phyloP scores from a whole-genome alignment of 2,329 filamentous ascomycete genomes.

The Pseudopyrenochaeta lycopersici region DNA sequence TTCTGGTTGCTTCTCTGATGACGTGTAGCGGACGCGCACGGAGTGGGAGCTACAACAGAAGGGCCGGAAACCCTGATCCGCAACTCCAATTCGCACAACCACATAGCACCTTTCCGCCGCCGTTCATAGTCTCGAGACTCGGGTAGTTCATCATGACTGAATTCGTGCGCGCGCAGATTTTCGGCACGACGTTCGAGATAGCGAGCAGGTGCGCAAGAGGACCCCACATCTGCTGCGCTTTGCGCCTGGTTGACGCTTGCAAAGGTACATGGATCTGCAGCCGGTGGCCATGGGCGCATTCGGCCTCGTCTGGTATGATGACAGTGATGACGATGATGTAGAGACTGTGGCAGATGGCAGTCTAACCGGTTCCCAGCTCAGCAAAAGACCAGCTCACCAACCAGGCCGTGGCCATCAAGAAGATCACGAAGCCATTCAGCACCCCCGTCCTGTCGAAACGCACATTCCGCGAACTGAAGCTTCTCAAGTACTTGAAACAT shows the following conservation, averaged over 20 bases:
- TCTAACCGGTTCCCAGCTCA: too few relatives aligned
- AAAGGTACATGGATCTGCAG: constrained; percentile 95
- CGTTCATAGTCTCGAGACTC: too few relatives aligned
- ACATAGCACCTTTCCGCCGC: too few relatives aligned
- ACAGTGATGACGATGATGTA: too few relatives aligned
- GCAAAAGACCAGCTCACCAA: constrained; percentile 97
- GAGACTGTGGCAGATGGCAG: too few relatives aligned
- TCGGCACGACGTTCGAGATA: constrained; percentile 99
- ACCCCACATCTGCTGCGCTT: constrained; percentile 34
- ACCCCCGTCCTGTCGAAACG: constrained; percentile 98
- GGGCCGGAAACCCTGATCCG: too few relatives aligned
- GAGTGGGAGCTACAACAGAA: too few relatives aligned
- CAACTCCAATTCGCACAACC: too few relatives aligned
- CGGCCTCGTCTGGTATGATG: constrained; percentile 93
- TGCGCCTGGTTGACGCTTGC: constrained; percentile 31
- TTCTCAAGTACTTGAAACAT: constrained; percentile 94
- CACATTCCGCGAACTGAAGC: constrained; percentile 96
- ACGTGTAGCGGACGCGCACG: too few relatives aligned
- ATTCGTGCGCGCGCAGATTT: constrained; percentile 99
- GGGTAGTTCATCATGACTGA: constrained; percentile 93
- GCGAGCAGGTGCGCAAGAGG: constrained; percentile 83
- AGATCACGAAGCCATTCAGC: constrained; percentile 99
- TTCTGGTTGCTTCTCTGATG: too few relatives aligned
- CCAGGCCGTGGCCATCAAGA: constrained; percentile 98
- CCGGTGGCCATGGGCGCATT: constrained; percentile 99